Conservation (phyloP, 225 moss, liverwort and hornwort genomes). For the Polytrichum commune region DNA sequence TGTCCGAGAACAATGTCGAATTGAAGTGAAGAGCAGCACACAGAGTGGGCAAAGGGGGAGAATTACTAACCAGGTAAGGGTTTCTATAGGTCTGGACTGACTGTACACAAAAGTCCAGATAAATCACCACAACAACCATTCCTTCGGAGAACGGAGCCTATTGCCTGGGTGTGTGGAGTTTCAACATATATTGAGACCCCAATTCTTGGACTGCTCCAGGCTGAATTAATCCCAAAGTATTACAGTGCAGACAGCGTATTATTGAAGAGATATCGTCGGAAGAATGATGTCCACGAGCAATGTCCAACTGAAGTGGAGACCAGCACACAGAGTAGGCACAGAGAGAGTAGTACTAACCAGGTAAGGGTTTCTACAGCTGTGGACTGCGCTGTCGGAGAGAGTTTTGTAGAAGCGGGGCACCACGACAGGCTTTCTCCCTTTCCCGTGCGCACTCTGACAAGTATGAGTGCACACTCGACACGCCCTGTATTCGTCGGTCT, state of each 20-base stretch:
- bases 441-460: constrained; percentile 37
- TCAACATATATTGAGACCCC: neutral
- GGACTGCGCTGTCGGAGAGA: constrained; percentile 25
- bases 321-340: too few species aligned
- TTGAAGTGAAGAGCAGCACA: too few species aligned
- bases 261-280: neutral
- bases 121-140: neutral
- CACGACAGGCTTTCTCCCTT: constrained; percentile 14
- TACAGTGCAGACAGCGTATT: neutral
- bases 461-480: constrained; percentile 31
- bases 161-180: neutral
- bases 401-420: constrained; percentile 35
- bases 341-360: too few species aligned
- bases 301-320: neutral
- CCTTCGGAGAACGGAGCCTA: neutral
- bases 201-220: neutral
- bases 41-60: too few species aligned
- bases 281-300: neutral
- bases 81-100: too few species aligned
- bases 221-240: neutral
- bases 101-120: too few species aligned
- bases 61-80: too few species aligned
- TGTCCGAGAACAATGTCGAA: too few species aligned
- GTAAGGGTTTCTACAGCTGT: neutral
- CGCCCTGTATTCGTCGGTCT: constrained; percentile 13